Evolutionary conservation across 169 alveolate genomes (phyloP).

Genomic region (Amoebophrya sp.): DNA sequence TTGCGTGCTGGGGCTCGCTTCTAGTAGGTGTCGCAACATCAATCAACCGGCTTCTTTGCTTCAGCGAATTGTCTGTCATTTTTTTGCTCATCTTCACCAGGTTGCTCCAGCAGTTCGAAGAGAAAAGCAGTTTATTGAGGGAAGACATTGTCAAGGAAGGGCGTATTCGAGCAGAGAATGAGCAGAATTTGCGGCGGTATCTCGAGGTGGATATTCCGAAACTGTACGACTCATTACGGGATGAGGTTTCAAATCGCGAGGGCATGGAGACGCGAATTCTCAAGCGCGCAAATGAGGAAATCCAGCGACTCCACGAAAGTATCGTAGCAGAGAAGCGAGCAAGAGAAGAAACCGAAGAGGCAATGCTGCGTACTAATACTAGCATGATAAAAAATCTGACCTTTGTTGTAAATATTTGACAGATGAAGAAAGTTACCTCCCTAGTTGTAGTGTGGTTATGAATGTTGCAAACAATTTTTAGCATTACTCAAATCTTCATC

Average conservation of each 20-base stretch:
- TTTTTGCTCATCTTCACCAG: neutral
- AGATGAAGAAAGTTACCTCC: no score
- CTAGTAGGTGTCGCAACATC: no score
- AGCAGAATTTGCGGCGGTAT: neutral
- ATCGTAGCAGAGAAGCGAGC: conserved; percentile 1
- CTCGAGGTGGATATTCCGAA: neutral
- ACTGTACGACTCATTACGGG: neutral
- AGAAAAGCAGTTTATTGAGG: neutral
- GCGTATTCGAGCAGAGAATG: neutral
- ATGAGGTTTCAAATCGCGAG: neutral
- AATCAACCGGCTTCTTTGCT: no score
- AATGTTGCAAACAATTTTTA: no score
- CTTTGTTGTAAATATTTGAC: no score
- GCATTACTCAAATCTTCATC: no score
- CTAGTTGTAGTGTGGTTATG: no score
- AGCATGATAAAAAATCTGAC: no score
- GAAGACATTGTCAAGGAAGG: neutral
- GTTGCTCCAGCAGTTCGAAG: conserved; percentile 6
- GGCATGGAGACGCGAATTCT: neutral
- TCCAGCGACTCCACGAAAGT: neutral
- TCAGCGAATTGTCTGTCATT: no score
- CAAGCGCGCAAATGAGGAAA: conserved; percentile 2
- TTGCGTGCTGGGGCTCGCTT: no score
- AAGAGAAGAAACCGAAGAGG: neutral
- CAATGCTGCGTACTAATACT: neutral